These are phyloP conservation scores for Umbelopsis sp. DNA, from an alignment of 192 early-diverging fungal species.

Conservation along the genomic window DNA sequence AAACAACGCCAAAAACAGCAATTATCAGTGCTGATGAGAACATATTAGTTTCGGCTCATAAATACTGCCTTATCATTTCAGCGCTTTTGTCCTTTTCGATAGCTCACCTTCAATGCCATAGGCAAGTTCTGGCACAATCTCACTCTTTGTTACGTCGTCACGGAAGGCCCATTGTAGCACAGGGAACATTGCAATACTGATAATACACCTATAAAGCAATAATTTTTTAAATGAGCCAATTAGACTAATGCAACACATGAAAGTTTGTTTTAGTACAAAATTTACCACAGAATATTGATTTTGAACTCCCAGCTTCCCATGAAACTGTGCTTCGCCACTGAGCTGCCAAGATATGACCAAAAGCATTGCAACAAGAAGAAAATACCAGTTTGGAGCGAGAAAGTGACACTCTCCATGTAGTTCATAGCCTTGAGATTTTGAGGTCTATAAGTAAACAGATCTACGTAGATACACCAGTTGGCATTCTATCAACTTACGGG, in stretches of 20 bases:
- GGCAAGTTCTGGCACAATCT: conserved; percentile 30
- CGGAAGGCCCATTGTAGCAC: conserved; percentile 26
- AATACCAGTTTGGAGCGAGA: conserved; percentile 24
- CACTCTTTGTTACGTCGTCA: conserved; percentile 15
- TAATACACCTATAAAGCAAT: conserved; percentile 18
- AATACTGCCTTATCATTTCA: background rate
- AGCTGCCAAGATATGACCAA: conserved; percentile 38
- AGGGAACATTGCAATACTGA: conserved; percentile 29
- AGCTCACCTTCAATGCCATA: conserved; percentile 29
- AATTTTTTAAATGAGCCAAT: background rate
- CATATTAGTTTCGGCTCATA: background rate
- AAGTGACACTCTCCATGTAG: conserved; percentile 29
- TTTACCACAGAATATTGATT: conserved; percentile 32
- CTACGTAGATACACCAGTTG: background rate
- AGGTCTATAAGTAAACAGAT: background rate
- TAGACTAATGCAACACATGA: background rate
- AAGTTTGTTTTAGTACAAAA: background rate
- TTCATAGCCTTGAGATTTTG: conserved; percentile 17
- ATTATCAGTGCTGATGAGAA: conserved; percentile 14
- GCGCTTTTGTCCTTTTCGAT: background rate
- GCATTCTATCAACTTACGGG: conserved; percentile 11
- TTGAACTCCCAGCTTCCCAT: conserved; percentile 37
- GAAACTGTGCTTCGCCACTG: conserved; percentile 28
- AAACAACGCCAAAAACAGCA: conserved; percentile 22
- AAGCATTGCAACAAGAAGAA: conserved; percentile 42